phyloP scores from a whole-genome alignment of 106 monocot genomes.

The Dendrobium huoshanense region DNA sequence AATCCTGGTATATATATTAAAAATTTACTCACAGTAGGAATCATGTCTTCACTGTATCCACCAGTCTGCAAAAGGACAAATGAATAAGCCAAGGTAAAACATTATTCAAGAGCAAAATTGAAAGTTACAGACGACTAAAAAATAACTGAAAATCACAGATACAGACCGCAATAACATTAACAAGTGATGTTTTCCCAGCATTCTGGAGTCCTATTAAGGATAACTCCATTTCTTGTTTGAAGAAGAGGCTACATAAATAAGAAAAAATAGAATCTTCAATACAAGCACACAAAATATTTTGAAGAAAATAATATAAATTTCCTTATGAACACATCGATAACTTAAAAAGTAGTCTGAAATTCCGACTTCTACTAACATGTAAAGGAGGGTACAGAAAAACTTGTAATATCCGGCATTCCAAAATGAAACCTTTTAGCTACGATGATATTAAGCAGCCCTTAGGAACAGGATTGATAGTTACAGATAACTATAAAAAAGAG shows the following conservation, averaged over 20 bases:
- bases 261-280: neutral
- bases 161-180: slow-evolving; percentile 84
- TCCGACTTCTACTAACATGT: neutral
- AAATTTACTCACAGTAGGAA: slow-evolving; percentile 68
- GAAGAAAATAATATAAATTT: neutral
- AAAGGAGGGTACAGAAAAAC: neutral
- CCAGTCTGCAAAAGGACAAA: slow-evolving; percentile 52
- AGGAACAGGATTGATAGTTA: too few species aligned
- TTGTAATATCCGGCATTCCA: neutral
- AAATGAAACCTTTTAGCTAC: neutral
- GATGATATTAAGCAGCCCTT: too few species aligned
- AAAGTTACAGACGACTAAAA: neutral
- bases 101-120: neutral
- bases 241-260: slow-evolving; percentile 58
- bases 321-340: neutral
- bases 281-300: neutral
- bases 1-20: neutral
- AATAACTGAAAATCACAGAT: neutral
- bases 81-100: neutral
- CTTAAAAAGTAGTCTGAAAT: neutral
- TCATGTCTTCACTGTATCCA: slow-evolving; percentile 91
- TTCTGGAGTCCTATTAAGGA: slow-evolving; percentile 89
- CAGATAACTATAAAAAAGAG: too few species aligned
- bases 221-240: slow-evolving; percentile 93
- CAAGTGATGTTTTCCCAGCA: slow-evolving; percentile 89